Base-by-base conservation (phyloP, 306 rosid genomes). In the Sicyos edulis region DNA sequence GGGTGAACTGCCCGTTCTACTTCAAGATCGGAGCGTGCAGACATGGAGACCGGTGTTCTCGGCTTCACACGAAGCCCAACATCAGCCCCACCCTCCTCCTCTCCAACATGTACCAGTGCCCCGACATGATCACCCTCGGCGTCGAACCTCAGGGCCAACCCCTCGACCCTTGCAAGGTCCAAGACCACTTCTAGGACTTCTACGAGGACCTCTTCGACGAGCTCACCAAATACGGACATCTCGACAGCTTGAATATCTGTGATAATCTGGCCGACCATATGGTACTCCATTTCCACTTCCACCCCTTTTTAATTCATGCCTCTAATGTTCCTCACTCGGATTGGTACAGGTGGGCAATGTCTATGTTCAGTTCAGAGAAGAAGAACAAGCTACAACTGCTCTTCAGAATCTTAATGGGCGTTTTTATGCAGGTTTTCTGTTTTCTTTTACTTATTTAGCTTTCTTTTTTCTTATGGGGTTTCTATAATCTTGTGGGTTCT, bases 1-100 rank as follows among this genome's bases (percentile, higher is more conserved):
- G 99, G 65, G 99, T 93, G 14, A 91, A 91, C 90, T 91, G 99
- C 32, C 99, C 99, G 0, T 93, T 93, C 85, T 93, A 93, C 91
- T 91, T 93, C 83, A 93, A 91, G 99, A 93, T 91, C 92, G 99
- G 99, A 68, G 99, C 99, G 19, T 93, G 99, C 78, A 77, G 99
- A 52, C 99, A 93, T n/a, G 47, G 47, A 42, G 47, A 42, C 8
- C 47, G 47, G 53, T 95, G 99, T 81, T 91, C 99, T 2, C 75
- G 99, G 52, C 99, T 95, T 9, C 99, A 95, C 83, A 91, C 97
- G 0, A 91, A 91, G 81, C 99, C 97, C 62, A 95, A 91, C 72
- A 95, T 87, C 50, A 89, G 96, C 90, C 99, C 99, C 4, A 95
- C 99, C 1, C 83, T 95, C 1, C 89, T 91, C 20, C 97, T 95